Evolutionary conservation across 441 rosid genomes (phyloP), one percentile per base, ranked within the genome.

Genomic region (Iberis amara): DNA sequence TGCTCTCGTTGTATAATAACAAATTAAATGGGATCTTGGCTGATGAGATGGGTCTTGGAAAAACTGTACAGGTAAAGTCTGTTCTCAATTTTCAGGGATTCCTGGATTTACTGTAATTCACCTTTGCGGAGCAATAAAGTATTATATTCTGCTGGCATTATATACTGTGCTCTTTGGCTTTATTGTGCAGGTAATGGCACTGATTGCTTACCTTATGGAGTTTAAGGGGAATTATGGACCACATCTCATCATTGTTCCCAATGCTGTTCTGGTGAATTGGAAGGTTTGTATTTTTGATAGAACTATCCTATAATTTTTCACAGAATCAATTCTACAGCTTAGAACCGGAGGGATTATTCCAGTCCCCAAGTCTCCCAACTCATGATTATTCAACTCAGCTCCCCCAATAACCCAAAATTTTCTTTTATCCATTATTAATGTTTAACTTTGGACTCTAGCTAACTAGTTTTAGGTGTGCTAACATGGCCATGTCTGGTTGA

Each of bases 21-120:
- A 94, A 94, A 76, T 75, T 94, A 59, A 94, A 94, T 77, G 99
- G 99, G 59, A 94, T 94, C 58, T 70, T 94, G 76, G 99, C 98
- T 26, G 99, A 94, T 78, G 99, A 94, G 78, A 94, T 94, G 99
- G 99, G 99, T 64, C 96, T 94, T 68, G 99, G 99, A 41, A 94
- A 94, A 81, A 94, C 98, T 61, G 99, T 94, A 45, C 99, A 94
- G 98, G 99, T 90, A 49, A 65, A 35, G 39, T 63, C 57, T 59
- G 24, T 30, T 47, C 53, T 35, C 18, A 37, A 0, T 58, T 52
- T 68, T 51, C 33, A 18, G 39, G 64, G 52, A 32, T 52, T 65
- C 39, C 31, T 44, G 27, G 18, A 46, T 36, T 59, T n/a, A 54
- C 18, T 54, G 21, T 59, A 41, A 32, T 54, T 55, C 0, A 12